Base-by-base conservation (phyloP, 331 rosid species). In the Spiraea crenata region DNA sequence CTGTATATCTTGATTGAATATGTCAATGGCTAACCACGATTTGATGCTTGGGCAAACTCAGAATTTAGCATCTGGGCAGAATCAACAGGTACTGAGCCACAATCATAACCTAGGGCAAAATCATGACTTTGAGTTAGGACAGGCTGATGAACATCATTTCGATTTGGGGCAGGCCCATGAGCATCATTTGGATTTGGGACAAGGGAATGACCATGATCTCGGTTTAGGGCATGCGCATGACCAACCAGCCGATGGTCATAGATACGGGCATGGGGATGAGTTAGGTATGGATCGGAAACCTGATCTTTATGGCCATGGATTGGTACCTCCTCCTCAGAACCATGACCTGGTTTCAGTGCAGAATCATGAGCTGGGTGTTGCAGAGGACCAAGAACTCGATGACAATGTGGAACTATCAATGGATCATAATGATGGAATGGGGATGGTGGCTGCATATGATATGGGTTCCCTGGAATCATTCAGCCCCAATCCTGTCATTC, bases 241-340 rank as follows among this genome's bases (percentile, higher is more conserved):
- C 49, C 81, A 78, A 39, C 89, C 81, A 66, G 97, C 63, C 47
- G 79, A 82, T 60, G 82, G 56, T 77, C 93, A 79, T 73, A 69
- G 75, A 70, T 89, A 76, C 49, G 90, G 77, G 58, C 86, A 85
- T 66, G 91, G 72, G 57, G 75, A 76, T 63, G 87, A 85, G 15
- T 65, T 87, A 57, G 72, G 73, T 61, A 84, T 87, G 82, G 96
- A 92, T 65, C 87, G 39, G 64, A 92, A 89, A 83, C 97, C 93
- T 62, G 83, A 87, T 64, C 87, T 75, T 17, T 82, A 74, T 73
- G 88, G 77, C 77, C 87, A 81, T 25, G 89, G 74, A 73, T 63
- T 88, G 76, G 80, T 82, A 74, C 77, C 82, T 80, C 51, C 83
- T 42, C 81, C 65, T 74, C 90, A 86, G 46, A 82, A 79, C 74